Evolutionary conservation across 108 stramenopile species (phyloP).

Genomic region (Cyclotella baltica): DNA sequence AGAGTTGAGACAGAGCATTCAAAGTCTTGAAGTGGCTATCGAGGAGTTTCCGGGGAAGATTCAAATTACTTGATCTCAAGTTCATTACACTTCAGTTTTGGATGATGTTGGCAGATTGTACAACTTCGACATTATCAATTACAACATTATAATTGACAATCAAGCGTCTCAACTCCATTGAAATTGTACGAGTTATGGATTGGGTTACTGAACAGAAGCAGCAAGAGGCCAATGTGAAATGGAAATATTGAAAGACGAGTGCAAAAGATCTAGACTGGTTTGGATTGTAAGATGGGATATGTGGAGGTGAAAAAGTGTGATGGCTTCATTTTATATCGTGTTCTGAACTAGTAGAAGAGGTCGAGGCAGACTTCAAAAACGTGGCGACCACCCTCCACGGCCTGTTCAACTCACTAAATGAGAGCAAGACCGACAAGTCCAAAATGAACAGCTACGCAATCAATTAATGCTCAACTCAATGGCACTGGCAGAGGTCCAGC

Average conservation of each 20-base stretch:
- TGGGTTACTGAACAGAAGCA: conserved; percentile 20
- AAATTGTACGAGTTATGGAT: conserved; percentile 2
- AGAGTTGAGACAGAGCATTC: background rate
- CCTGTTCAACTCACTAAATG: conserved; percentile 6
- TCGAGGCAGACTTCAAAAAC: conserved; percentile 18
- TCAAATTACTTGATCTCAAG: conserved; percentile 10
- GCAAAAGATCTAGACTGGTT: conserved; percentile 7
- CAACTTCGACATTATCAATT: too few species aligned
- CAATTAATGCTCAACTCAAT: conserved; percentile 13
- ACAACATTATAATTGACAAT: background rate
- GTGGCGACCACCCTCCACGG: conserved; percentile 1
- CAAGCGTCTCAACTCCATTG: background rate
- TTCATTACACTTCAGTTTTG: background rate
- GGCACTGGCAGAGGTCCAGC: too few species aligned
- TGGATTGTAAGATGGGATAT: conserved; percentile 9
- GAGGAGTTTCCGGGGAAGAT: conserved; percentile 1
- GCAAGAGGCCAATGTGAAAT: background rate
- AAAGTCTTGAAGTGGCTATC: background rate
- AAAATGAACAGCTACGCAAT: conserved; percentile 10
- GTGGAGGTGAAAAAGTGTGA: background rate
- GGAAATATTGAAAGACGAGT: background rate
- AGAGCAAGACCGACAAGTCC: conserved; percentile 18
- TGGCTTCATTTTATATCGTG: background rate
- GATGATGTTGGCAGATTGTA: too few species aligned
- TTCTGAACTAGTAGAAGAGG: conserved; percentile 4